phyloP scores from a whole-genome alignment of 2,329 filamentous ascomycete genomes.

The Fusarium albosuccineum region DNA sequence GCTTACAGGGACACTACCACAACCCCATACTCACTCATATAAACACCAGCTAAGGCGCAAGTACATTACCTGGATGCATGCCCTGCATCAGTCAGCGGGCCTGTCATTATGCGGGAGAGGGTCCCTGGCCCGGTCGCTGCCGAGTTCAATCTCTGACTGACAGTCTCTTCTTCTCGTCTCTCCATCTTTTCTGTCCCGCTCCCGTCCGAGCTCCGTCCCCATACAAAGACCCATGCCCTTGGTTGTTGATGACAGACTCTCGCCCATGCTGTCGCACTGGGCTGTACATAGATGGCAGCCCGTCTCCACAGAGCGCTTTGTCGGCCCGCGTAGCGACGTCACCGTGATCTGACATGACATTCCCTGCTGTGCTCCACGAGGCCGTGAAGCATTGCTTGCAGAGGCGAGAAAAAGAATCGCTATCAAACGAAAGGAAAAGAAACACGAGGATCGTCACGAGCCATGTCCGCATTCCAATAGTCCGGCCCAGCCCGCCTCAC shows the following conservation, averaged over 20 bases:
- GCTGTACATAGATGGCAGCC: background rate
- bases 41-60: background rate
- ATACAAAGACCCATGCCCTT: background rate
- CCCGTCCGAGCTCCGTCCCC: conserved; percentile 2
- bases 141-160: conserved; percentile 14
- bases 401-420: background rate
- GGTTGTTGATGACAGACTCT: too few species aligned
- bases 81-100: conserved; percentile 8
- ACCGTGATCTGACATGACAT: conserved; percentile 17
- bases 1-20: background rate
- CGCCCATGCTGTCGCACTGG: background rate
- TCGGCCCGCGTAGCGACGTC: conserved; percentile 1
- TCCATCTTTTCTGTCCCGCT: conserved; percentile 8
- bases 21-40: background rate
- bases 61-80: conserved; percentile 9
- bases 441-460: conserved; percentile 38
- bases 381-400: conserved; percentile 6
- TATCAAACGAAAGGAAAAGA: background rate
- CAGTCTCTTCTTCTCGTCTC: conserved; percentile 2
- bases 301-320: conserved; percentile 2
- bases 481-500: conserved; percentile 4
- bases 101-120: conserved; percentile 8
- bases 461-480: conserved; percentile 8
- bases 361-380: conserved; percentile 6
- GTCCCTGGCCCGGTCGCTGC: conserved; percentile 22